Conservation (phyloP, 345 rosid genomes). For the Gossypium arboreum region DNA sequence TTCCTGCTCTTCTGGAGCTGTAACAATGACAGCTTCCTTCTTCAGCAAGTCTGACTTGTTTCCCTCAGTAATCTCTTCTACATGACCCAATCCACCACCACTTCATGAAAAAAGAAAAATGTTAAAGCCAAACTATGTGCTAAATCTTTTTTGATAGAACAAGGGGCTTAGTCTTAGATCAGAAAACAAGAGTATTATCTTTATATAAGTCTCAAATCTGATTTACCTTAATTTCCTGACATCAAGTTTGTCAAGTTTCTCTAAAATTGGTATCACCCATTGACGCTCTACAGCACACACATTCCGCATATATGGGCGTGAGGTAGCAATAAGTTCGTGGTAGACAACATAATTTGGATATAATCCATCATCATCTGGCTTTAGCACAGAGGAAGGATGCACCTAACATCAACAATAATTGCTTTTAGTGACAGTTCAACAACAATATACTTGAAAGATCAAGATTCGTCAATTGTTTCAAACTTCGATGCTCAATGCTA, state of each 20-base stretch:
- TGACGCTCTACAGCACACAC: slow-evolving; percentile 63
- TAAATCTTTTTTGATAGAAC: neutral
- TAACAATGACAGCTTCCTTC: slow-evolving; percentile 22
- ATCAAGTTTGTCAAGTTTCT: slow-evolving; percentile 64
- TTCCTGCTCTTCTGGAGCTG: slow-evolving; percentile 35
- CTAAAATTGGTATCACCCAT: slow-evolving; percentile 66
- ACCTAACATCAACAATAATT: slow-evolving; percentile 41
- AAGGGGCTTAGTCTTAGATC: neutral
- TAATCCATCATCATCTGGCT: slow-evolving; percentile 67
- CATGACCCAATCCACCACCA: slow-evolving; percentile 57
- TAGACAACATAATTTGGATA: slow-evolving; percentile 68
- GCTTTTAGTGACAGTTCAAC: slow-evolving; percentile 1
- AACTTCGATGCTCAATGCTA: neutral
- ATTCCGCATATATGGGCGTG: slow-evolving; percentile 81
- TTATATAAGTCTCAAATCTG: neutral
- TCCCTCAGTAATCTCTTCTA: slow-evolving; percentile 32
- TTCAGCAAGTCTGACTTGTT: slow-evolving; percentile 28
- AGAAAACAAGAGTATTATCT: neutral
- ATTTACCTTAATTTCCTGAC: slow-evolving; percentile 71
- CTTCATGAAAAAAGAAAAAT: slow-evolving; percentile 15
- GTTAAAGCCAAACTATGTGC: neutral
- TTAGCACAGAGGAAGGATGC: slow-evolving; percentile 77
- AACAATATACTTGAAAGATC: neutral
- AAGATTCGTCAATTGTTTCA: slow-evolving; percentile 7
- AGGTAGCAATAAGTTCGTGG: slow-evolving; percentile 79